These are phyloP conservation scores for Tetrahymena thermophila DNA, from an alignment of 73 alveolate genomes.

Conservation along the genomic window DNA sequence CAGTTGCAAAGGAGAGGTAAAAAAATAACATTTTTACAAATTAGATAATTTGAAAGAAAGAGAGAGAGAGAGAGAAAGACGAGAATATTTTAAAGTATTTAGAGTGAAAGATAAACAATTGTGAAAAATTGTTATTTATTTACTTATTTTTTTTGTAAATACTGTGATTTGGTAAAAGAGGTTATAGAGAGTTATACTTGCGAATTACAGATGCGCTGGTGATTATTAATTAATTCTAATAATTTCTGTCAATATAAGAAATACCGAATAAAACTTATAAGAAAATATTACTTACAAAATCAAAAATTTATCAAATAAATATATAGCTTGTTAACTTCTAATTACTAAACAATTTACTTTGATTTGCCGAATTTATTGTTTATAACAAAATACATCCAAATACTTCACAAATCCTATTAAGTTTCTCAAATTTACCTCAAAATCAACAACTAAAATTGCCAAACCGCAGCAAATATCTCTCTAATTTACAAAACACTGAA, in stretches of 20 bases:
- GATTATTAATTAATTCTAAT: background rate
- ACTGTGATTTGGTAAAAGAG: background rate
- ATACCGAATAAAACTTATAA: background rate
- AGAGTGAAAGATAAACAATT: background rate
- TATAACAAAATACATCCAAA: background rate
- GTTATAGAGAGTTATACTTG: background rate
- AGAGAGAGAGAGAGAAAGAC: background rate
- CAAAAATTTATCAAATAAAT: background rate
- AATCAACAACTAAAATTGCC: no score
- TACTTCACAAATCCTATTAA: background rate
- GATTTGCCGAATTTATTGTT: background rate
- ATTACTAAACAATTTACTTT: background rate
- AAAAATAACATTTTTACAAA: background rate
- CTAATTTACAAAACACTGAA: no score
- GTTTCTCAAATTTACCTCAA: no score
- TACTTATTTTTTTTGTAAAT: background rate
- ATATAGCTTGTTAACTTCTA: background rate
- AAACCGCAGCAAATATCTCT: no score
- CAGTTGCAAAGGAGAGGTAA: background rate
- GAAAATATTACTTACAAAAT: background rate
- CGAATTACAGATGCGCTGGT: background rate
- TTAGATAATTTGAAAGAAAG: background rate
- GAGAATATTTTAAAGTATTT: background rate
- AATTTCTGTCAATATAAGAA: background rate
- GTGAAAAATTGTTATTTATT: background rate